Conservation (phyloP, 306 rosid species). For the Vigna reflexopilosa region DNA sequence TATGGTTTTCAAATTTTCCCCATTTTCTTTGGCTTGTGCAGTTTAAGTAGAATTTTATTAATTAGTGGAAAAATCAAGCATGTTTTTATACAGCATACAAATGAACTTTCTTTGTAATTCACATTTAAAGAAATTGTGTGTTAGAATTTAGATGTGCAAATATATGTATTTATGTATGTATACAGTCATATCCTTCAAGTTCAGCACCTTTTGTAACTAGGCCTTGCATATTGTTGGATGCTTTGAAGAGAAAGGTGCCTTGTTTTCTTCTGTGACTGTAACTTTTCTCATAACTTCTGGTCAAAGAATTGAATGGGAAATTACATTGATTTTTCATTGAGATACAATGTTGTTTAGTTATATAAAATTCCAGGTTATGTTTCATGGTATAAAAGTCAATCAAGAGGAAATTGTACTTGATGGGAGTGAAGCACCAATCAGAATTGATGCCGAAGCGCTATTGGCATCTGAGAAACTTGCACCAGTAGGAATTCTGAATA, state of each 20-base stretch:
- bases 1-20: neutral
- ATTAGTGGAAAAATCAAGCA: neutral
- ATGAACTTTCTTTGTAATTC: neutral
- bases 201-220: neutral
- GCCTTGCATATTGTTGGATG: conserved; percentile 18
- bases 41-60: neutral
- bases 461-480: conserved; percentile 86
- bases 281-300: conserved; percentile 26
- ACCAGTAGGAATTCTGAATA: conserved; percentile 83
- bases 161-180: neutral
- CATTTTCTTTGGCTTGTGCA: neutral
- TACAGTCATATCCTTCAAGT: neutral
- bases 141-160: conserved; percentile 6
- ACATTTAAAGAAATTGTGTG: conserved; percentile 2
- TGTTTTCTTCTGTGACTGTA: conserved; percentile 5
- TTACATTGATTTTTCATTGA: conserved; percentile 26
- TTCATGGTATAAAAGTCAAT: conserved; percentile 80
- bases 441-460: conserved; percentile 85
- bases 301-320: conserved; percentile 14
- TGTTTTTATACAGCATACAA: neutral
- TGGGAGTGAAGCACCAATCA: conserved; percentile 95
- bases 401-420: conserved; percentile 82
- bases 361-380: conserved; percentile 60
- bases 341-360: conserved; percentile 38
- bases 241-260: neutral